phyloP scores from a whole-genome alignment of 257 asterid species.

The Prunella vulgaris region DNA sequence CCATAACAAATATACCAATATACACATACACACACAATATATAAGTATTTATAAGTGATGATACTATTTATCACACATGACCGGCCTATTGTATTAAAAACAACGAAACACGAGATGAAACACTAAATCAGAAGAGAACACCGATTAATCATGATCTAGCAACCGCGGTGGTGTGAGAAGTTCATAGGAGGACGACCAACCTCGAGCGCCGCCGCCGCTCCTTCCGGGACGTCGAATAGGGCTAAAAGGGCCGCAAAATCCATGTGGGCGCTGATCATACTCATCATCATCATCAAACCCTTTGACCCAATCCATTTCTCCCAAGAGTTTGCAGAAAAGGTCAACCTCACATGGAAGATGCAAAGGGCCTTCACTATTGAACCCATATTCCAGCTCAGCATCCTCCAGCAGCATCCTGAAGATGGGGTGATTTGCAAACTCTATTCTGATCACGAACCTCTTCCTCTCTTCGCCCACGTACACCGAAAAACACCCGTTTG shows the following conservation, averaged over 20 bases:
- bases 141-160: slow-evolving; percentile 13
- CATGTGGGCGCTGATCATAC: background rate
- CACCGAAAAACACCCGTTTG: slow-evolving; percentile 55
- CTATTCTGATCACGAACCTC: slow-evolving; percentile 51
- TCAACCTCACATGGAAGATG: slow-evolving; percentile 55
- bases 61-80: no score
- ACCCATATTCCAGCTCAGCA: slow-evolving; percentile 69
- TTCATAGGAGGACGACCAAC: slow-evolving; percentile 18
- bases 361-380: slow-evolving; percentile 47
- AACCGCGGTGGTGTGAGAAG: slow-evolving; percentile 24
- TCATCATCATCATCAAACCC: no score
- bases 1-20: no score
- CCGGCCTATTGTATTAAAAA: no score
- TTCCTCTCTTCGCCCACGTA: slow-evolving; percentile 59
- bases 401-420: slow-evolving; percentile 72
- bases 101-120: no score
- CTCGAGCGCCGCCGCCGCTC: no score
- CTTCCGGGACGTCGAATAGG: slow-evolving; percentile 16
- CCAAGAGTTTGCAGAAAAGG: slow-evolving; percentile 41
- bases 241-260: slow-evolving; percentile 27
- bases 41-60: no score
- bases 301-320: slow-evolving; percentile 40
- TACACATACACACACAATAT: no score
- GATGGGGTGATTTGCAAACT: slow-evolving; percentile 49
- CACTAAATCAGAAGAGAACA: no score